phyloP scores from a whole-genome alignment of 129 eudicot species.

The Artemisia annua region DNA sequence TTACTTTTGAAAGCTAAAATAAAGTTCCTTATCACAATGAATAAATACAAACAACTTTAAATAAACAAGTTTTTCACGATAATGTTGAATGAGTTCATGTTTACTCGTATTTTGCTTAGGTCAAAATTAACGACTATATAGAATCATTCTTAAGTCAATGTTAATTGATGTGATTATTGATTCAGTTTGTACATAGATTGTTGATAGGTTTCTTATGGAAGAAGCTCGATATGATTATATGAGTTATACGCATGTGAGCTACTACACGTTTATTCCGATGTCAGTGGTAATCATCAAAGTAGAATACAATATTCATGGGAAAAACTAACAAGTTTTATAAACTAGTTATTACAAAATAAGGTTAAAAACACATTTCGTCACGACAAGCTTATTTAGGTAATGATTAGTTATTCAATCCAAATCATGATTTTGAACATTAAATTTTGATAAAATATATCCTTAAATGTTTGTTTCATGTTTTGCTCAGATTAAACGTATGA shows the following conservation, averaged over 20 bases:
- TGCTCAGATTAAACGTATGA: neutral
- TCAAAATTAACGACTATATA: too few relatives aligned
- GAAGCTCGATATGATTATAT: neutral
- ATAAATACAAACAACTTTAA: too few relatives aligned
- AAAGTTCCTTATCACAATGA: too few relatives aligned
- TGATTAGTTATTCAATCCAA: neutral
- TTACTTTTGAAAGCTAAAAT: too few relatives aligned
- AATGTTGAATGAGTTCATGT: too few relatives aligned
- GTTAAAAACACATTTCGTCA: neutral
- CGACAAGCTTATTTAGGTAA: conserved; percentile 24
- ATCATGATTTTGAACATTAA: neutral
- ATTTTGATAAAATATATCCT: neutral
- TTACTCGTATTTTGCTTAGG: too few relatives aligned
- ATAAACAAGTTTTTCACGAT: too few relatives aligned
- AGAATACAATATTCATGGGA: neutral
- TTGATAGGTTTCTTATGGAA: conserved; percentile 1
- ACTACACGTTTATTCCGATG: neutral
- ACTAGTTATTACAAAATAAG: conserved; percentile 5
- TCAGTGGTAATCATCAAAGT: neutral
- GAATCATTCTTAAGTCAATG: too few relatives aligned
- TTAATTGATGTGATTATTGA: too few relatives aligned
- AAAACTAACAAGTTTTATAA: neutral
- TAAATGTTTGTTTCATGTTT: conserved; percentile 11
- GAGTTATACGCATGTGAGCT: neutral
- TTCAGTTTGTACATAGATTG: neutral